These are phyloP conservation scores for Claviceps sp. DNA, from an alignment of 2,329 filamentous ascomycete species.

Conservation along the genomic window DNA sequence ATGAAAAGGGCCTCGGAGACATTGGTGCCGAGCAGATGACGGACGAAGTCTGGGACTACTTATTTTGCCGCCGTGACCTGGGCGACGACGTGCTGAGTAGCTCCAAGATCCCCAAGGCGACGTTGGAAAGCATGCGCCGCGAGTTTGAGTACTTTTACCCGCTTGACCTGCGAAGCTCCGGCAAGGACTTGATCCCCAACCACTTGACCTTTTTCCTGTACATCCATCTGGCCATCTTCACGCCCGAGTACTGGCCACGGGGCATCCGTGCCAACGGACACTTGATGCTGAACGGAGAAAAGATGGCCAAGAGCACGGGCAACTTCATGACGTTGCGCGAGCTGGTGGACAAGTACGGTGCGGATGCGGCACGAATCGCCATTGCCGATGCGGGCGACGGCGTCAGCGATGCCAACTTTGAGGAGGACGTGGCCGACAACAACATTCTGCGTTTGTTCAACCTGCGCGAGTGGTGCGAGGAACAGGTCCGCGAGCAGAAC, in stretches of 20 bases:
- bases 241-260: constrained; percentile 75
- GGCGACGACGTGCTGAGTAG: constrained; percentile 49
- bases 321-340: constrained; percentile 92
- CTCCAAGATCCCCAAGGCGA: constrained; percentile 59
- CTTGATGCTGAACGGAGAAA: constrained; percentile 86
- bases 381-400: constrained; percentile 91
- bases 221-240: constrained; percentile 82
- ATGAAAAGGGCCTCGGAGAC: constrained; percentile 51
- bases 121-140: constrained; percentile 67
- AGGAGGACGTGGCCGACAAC: constrained; percentile 86
- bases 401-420: constrained; percentile 93
- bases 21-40: constrained; percentile 77
- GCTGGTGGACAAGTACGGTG: constrained; percentile 81
- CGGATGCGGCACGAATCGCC: constrained; percentile 81
- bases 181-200: constrained; percentile 87
- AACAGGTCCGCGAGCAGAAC: constrained; percentile 57
- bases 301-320: constrained; percentile 96
- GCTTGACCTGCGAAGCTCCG: constrained; percentile 72
- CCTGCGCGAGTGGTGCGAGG: constrained; percentile 84
- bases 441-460: constrained; percentile 74
- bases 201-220: constrained; percentile 95
- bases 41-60: constrained; percentile 92
- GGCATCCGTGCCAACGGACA: constrained; percentile 85
- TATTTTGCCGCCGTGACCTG: constrained; percentile 67
- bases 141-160: constrained; percentile 98